Evolutionary conservation across 2,329 filamentous ascomycete species (phyloP).

Genomic region (Colletotrichum paranaense): DNA sequence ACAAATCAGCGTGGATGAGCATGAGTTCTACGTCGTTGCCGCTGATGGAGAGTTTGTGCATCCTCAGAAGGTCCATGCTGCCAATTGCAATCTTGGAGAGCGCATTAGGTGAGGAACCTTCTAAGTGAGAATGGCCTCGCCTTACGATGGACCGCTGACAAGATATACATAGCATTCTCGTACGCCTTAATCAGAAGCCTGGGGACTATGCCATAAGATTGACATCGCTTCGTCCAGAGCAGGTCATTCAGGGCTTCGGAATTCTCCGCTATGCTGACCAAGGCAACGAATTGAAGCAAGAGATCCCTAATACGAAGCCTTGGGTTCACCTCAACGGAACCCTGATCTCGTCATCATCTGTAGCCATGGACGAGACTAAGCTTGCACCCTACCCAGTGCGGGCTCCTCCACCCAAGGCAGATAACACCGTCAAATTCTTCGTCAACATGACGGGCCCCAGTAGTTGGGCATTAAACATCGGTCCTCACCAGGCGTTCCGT

Average conservation of each 20-base stretch:
- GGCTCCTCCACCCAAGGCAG: conserved; percentile 16
- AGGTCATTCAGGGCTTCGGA: conserved; percentile 25
- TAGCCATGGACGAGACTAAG: conserved; percentile 26
- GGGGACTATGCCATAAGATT: conserved; percentile 12
- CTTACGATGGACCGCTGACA: no score
- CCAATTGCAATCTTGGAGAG: conserved; percentile 30
- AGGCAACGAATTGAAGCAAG: background rate
- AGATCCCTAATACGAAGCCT: conserved; percentile 9
- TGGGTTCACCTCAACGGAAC: conserved; percentile 26
- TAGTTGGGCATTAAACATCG: conserved; percentile 26
- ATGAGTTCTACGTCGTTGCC: conserved; percentile 24
- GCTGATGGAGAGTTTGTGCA: conserved; percentile 27
- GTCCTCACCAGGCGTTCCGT: conserved; percentile 25
- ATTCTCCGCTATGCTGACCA: conserved; percentile 24
- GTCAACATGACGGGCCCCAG: conserved; percentile 31
- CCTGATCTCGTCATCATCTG: conserved; percentile 17
- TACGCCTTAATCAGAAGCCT: conserved; percentile 14
- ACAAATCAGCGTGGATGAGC: conserved; percentile 29
- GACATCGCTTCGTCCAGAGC: conserved; percentile 21
- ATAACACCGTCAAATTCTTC: conserved; percentile 26
- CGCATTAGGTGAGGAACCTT: conserved; percentile 1
- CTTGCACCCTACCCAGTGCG: conserved; percentile 21
- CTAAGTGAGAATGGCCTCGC: background rate
- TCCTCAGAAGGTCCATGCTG: conserved; percentile 21
- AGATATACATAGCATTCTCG: conserved; percentile 7